Percentiles rank a stretch among this genome's conserved stretches.
Conservation (phyloP, 108 stramenopile genomes). For the Nitzschia sp. region DNA sequence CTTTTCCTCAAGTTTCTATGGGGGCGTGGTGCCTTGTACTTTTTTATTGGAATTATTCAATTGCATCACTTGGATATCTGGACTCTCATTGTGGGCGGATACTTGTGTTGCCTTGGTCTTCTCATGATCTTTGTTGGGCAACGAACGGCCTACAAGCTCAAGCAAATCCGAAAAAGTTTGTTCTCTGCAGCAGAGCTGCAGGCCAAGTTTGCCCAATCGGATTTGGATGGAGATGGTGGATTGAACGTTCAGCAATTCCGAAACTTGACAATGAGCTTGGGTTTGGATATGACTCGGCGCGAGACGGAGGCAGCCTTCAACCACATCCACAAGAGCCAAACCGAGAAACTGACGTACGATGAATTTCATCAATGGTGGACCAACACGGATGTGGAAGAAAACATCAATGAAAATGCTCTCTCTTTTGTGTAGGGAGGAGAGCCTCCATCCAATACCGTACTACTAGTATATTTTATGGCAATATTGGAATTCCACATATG, state of each 20-base stretch:
- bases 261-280: constrained; percentile 24
- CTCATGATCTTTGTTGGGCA: constrained; percentile 46
- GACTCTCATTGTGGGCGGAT: constrained; percentile 41
- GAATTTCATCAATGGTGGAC: constrained; percentile 43
- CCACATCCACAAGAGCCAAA: constrained; percentile 33
- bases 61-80: constrained; percentile 37
- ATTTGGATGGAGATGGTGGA: constrained; percentile 36
- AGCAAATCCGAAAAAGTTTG: constrained; percentile 38
- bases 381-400: constrained; percentile 10
- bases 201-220: constrained; percentile 37
- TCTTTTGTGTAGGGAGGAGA: constrained; percentile 24
- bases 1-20: constrained; percentile 56
- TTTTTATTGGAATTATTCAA: constrained; percentile 49
- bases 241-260: constrained; percentile 48
- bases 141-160: constrained; percentile 51
- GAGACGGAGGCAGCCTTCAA: constrained; percentile 33
- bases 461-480: no score
- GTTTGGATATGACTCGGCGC: constrained; percentile 36
- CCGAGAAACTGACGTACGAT: constrained; percentile 28
- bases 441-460: no score
- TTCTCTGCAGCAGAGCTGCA: constrained; percentile 37
- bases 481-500: no score
- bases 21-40: constrained; percentile 58
- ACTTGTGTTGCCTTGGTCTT: constrained; percentile 47
- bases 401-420: constrained; percentile 24